Conservation (phyloP, 805 yeast genomes). For the Ogataea pilisensis region DNA sequence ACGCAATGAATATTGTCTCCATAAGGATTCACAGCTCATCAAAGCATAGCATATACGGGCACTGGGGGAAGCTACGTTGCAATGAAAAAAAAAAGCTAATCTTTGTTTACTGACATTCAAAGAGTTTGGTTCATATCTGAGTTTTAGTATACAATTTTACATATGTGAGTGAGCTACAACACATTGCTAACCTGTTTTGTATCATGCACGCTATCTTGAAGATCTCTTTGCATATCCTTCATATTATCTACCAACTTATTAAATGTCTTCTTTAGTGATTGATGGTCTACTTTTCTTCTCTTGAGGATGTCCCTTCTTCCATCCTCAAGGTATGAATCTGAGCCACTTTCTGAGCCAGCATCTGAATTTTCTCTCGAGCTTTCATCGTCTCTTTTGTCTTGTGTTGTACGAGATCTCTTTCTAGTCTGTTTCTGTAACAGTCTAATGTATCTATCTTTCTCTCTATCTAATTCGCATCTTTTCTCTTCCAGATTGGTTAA, state of each 20-base stretch:
- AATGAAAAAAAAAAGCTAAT: no score
- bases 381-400: slow-evolving; percentile 4
- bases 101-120: no score
- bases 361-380: slow-evolving; percentile 2
- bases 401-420: slow-evolving; percentile 9
- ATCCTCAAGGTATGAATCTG: neutral
- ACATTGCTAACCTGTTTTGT: slow-evolving; percentile 2
- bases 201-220: slow-evolving; percentile 1
- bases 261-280: neutral
- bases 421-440: slow-evolving; percentile 15
- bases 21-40: no score
- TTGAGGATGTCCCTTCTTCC: neutral
- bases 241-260: slow-evolving; percentile 3
- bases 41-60: no score
- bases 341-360: neutral
- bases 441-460: slow-evolving; percentile 23
- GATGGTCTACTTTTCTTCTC: neutral
- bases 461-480: slow-evolving; percentile 24
- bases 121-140: no score
- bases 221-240: slow-evolving; percentile 4
- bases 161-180: neutral
- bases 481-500: slow-evolving; percentile 23
- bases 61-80: no score
- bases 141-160: no score
- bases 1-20: no score